Evolutionary conservation across 2,329 filamentous ascomycete species (phyloP), one percentile per base, ranked within the genome.

Genomic region (Trichoderma hamatum): DNA sequence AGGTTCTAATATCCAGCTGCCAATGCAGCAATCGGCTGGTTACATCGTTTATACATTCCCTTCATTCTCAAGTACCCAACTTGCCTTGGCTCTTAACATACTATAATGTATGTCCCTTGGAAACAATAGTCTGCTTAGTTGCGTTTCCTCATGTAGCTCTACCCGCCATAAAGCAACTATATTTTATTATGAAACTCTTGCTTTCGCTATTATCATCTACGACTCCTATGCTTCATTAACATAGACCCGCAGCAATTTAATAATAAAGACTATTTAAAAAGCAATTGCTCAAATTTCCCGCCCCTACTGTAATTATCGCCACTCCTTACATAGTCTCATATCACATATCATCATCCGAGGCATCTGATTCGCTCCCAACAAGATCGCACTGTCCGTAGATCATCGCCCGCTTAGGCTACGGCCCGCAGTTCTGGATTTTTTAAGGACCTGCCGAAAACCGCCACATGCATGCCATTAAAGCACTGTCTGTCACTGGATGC

Each of bases 401-500:
- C 63, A 58, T 49, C 26, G 26, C 21, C 63, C 52, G 5, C 54
- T 36, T 49, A 36, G 63, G 63, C 39, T 26, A 59, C 36, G 30
- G 28, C 39, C 63, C 63, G 63, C 26, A 7, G 5, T 67, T 67
- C 51, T 66, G 26, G 63, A 36, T 26, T 19, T n/a, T 52, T 63
- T 39, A 13, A 49, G n/a, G 43, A n/a, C 6, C n/a, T 49, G 43
- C 43, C 43, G n/a, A n/a, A n/a, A 49, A 49, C 7, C 43, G 43
- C 43, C 43, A 49, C 43, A 21, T 24, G 9, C 43, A 49, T 21
- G 43, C 43, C 43, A 49, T 21, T 13, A 21, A 46, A 49, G 16
- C 10, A 19, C n/a, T 21, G n/a, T 10, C 3, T 43, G 39, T 21
- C n/a, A 46, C 43, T 46, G 6, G n/a, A 1, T 21, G 16, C 26